Conservation (phyloP, 1,284 basidiomycete genomes). For the Cryptococcus sp. region DNA sequence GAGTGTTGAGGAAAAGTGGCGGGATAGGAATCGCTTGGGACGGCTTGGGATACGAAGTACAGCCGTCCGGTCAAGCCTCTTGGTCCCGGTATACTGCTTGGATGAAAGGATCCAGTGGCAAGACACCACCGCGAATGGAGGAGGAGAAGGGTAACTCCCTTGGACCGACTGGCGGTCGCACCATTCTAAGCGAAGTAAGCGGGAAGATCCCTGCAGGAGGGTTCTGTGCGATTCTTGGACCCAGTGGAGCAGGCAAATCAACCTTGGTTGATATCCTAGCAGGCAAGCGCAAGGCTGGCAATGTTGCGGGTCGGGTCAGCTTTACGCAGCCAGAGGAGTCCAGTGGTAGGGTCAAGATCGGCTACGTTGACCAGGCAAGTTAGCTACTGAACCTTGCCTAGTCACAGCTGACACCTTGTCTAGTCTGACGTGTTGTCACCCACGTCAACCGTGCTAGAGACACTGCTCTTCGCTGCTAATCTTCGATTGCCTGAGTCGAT, state of each 20-base stretch:
- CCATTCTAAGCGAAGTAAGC: conserved; percentile 70
- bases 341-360: conserved; percentile 56
- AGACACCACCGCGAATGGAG: conserved; percentile 1
- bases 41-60: conserved; percentile 63
- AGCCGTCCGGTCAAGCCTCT: conserved; percentile 7
- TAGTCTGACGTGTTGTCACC: conserved; percentile 74
- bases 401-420: background rate
- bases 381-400: background rate
- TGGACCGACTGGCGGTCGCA: conserved; percentile 58
- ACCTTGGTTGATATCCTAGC: conserved; percentile 82
- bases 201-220: conserved; percentile 72
- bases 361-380: conserved; percentile 73
- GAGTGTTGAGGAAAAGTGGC: conserved; percentile 35
- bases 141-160: conserved; percentile 13
- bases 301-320: conserved; percentile 55
- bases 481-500: conserved; percentile 78
- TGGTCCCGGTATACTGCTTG: conserved; percentile 16
- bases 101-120: conserved; percentile 30
- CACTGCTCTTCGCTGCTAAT: conserved; percentile 77
- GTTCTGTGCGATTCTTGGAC: conserved; percentile 83
- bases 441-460: conserved; percentile 77
- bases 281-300: conserved; percentile 70
- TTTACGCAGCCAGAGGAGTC: conserved; percentile 47
- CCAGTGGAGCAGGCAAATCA: conserved; percentile 81
- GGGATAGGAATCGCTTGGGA: conserved; percentile 70